Conservation (phyloP, 441 rosid genomes). For the Corymbia calophylla region DNA sequence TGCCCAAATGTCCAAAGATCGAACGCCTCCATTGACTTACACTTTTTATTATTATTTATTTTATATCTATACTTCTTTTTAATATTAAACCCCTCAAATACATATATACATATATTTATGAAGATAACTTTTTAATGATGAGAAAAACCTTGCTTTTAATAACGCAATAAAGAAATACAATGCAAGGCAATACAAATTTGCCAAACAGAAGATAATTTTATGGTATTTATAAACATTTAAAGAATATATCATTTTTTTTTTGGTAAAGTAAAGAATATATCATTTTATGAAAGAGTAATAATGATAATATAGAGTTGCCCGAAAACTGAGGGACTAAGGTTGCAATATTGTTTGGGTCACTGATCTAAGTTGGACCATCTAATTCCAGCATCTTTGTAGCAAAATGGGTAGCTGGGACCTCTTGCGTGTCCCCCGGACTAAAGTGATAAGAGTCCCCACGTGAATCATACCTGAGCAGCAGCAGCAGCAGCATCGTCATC, state of each 20-base stretch:
- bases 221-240: neutral
- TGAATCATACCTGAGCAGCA: constrained; percentile 18
- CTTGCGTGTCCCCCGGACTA: neutral
- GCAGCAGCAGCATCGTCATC: constrained; percentile 22
- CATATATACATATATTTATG: neutral
- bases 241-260: neutral
- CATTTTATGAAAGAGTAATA: neutral
- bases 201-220: neutral
- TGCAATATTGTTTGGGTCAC: neutral
- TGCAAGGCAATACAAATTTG: neutral
- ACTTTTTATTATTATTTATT: neutral
- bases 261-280: neutral
- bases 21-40: neutral
- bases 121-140: neutral
- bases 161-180: neutral
- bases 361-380: neutral
- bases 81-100: neutral
- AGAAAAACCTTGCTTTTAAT: neutral
- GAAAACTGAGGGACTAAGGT: neutral
- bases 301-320: neutral
- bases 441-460: neutral
- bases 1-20: neutral
- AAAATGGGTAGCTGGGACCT: neutral
- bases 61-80: neutral
- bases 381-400: neutral